phyloP scores from a whole-genome alignment of 306 rosid genomes.

The Acacia melanoxylon region DNA sequence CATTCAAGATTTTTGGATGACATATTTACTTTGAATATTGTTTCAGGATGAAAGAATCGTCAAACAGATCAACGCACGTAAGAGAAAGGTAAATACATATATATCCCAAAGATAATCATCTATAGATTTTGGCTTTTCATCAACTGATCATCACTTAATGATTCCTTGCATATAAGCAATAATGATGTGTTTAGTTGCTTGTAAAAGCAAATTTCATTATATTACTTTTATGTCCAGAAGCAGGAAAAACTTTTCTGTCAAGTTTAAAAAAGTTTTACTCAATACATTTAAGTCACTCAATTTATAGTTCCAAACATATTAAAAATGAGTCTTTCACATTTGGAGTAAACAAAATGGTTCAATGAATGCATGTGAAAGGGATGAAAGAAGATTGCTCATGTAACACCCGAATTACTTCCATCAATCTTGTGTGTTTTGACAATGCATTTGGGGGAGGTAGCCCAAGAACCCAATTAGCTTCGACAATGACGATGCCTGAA shows the following conservation, averaged over 20 bases:
- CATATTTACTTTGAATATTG: background rate
- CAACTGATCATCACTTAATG: background rate
- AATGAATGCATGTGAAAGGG: no score
- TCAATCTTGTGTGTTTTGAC: no score
- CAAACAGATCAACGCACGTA: background rate
- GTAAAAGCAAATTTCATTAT: background rate
- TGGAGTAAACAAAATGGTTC: no score
- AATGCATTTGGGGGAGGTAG: no score
- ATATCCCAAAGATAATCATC: background rate
- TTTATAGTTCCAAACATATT: no score
- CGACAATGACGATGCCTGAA: no score
- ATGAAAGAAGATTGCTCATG: no score
- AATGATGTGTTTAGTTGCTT: background rate
- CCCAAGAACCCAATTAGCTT: no score
- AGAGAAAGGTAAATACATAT: background rate
- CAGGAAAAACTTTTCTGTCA: background rate
- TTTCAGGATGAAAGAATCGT: conserved; percentile 19
- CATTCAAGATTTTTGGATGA: background rate
- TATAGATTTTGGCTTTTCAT: background rate
- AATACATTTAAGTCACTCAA: background rate
- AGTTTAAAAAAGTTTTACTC: background rate
- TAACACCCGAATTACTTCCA: no score
- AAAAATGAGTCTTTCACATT: background rate
- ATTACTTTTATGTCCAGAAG: background rate
- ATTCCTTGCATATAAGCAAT: background rate